Conservation (phyloP, 2,329 filamentous ascomycete genomes). For the Emmonsiellopsis sp. region DNA sequence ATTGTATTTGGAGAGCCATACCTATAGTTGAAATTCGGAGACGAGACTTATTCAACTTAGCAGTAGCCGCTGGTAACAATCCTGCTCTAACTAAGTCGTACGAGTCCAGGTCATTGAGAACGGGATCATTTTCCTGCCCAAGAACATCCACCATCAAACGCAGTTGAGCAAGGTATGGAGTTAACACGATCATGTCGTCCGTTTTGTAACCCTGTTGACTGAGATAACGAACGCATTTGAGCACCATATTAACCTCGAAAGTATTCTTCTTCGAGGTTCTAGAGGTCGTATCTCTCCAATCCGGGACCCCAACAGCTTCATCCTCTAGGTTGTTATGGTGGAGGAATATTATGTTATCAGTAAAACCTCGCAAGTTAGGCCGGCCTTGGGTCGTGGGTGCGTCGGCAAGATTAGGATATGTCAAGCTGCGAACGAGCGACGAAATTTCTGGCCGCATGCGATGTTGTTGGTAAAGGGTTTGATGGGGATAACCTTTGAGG, state of each 20-base stretch:
- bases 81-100: constrained; percentile 56
- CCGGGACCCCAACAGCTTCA: constrained; percentile 33
- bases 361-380: constrained; percentile 46
- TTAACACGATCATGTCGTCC: constrained; percentile 58
- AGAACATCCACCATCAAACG: constrained; percentile 43
- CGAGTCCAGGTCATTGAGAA: constrained; percentile 61
- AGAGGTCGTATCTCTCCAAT: constrained; percentile 42
- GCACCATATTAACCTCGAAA: constrained; percentile 58
- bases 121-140: constrained; percentile 50
- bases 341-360: constrained; percentile 55
- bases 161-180: constrained; percentile 49
- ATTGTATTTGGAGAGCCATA: constrained; percentile 27
- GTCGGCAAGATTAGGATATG: constrained; percentile 55
- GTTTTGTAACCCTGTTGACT: constrained; percentile 63
- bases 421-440: constrained; percentile 45
- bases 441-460: constrained; percentile 64
- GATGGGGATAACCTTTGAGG: constrained; percentile 43
- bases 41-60: constrained; percentile 42
- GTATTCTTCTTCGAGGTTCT: constrained; percentile 52
- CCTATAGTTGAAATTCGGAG: constrained; percentile 62
- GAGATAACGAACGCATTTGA: constrained; percentile 58
- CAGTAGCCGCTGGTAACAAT: constrained; percentile 45
- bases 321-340: constrained; percentile 52
- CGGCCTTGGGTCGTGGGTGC: constrained; percentile 41
- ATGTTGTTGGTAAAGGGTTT: constrained; percentile 53